phyloP scores from a whole-genome alignment of 257 asterid genomes.

The Catharanthus roseus region DNA sequence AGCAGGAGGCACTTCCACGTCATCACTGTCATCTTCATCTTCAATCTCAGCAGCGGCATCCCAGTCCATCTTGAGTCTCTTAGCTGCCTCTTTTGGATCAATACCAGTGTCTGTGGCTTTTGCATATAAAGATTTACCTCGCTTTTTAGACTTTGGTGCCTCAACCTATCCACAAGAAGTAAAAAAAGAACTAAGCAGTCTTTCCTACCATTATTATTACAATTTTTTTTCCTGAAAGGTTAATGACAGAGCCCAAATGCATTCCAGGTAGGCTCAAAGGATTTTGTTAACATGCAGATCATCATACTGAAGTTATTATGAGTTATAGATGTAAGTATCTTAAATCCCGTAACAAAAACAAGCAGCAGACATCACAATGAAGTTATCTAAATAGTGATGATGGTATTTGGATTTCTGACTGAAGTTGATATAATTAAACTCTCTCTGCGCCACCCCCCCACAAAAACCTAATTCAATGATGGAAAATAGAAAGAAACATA shows the following conservation, averaged over 20 bases:
- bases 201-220: not conserved
- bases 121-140: slow-evolving; percentile 69
- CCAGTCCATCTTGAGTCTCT: slow-evolving; percentile 86
- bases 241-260: not conserved
- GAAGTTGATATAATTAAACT: not conserved
- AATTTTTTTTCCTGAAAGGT: too few relatives aligned
- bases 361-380: not conserved
- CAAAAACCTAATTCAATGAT: too few relatives aligned
- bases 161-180: slow-evolving; percentile 45
- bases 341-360: not conserved
- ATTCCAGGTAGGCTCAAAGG: not conserved
- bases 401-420: not conserved
- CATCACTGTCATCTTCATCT: slow-evolving; percentile 47
- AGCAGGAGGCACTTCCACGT: slow-evolving; percentile 69
- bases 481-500: too few relatives aligned
- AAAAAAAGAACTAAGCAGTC: not conserved
- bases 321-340: not conserved
- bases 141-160: slow-evolving; percentile 38
- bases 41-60: slow-evolving; percentile 91
- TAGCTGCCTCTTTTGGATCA: slow-evolving; percentile 78
- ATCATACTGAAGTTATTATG: not conserved
- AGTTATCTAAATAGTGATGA: not conserved
- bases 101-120: slow-evolving; percentile 83
- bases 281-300: not conserved
- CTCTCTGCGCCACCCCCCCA: not conserved